Evolutionary conservation across 352 stramenopile species (phyloP).

Genomic region (Pythium scleroteichum): DNA sequence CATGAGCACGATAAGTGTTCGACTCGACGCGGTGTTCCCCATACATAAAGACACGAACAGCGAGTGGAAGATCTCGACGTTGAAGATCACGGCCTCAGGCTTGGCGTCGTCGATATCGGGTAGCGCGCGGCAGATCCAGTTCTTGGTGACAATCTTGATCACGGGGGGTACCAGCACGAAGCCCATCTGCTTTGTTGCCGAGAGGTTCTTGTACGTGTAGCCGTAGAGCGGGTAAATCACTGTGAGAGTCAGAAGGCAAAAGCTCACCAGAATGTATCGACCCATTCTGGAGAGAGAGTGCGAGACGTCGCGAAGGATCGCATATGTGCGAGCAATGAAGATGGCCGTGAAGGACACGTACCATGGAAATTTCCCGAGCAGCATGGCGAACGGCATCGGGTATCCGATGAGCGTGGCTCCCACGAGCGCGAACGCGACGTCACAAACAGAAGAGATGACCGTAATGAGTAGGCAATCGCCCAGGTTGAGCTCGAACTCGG

Average conservation of each 20-base stretch:
- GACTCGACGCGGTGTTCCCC: slow-evolving; percentile 4
- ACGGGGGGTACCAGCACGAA: slow-evolving; percentile 31
- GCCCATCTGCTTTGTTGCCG: slow-evolving; percentile 7
- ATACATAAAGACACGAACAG: slow-evolving; percentile 28
- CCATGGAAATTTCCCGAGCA: slow-evolving; percentile 31
- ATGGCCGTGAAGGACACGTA: slow-evolving; percentile 23
- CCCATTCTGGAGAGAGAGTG: neutral
- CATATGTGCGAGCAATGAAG: slow-evolving; percentile 5
- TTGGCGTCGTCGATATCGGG: slow-evolving; percentile 28
- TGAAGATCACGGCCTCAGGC: slow-evolving; percentile 27
- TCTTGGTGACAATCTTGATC: slow-evolving; percentile 44
- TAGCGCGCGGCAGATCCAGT: slow-evolving; percentile 33
- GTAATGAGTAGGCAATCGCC: neutral
- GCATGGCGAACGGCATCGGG: slow-evolving; percentile 44
- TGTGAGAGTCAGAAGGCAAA: slow-evolving; percentile 13
- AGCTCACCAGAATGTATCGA: slow-evolving; percentile 6
- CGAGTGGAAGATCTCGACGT: slow-evolving; percentile 27
- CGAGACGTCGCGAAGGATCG: neutral
- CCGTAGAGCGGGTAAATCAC: slow-evolving; percentile 24
- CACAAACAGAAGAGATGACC: neutral
- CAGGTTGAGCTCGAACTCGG: slow-evolving; percentile 8
- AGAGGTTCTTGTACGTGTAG: slow-evolving; percentile 18
- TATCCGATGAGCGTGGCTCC: slow-evolving; percentile 27
- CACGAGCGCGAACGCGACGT: slow-evolving; percentile 3
- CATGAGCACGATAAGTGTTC: slow-evolving; percentile 12